A percentile compares a stretch with the other conserved stretches of the same genome.
Conservation (phyloP, 805 yeast genomes). For the Candida endomychidarum region DNA sequence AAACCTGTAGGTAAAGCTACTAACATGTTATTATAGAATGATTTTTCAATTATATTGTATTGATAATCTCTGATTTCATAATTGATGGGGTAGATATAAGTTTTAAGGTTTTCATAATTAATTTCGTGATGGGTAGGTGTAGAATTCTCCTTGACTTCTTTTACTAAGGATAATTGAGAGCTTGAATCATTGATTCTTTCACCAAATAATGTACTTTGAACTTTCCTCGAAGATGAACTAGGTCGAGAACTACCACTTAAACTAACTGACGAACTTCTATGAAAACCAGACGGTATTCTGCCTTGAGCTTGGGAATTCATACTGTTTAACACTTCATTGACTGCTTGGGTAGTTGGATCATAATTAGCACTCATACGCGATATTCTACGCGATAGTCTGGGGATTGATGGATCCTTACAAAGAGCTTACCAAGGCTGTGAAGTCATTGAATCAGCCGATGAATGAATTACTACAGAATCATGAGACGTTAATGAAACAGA, state of each 20-base stretch:
- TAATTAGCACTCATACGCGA: neutral
- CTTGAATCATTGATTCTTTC: neutral
- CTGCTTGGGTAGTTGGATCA: neutral
- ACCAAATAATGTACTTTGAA: constrained; percentile 7
- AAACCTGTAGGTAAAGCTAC: constrained; percentile 97
- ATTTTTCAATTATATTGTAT: constrained; percentile 68
- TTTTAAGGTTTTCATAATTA: constrained; percentile 22
- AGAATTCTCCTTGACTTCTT: constrained; percentile 7
- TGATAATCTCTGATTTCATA: constrained; percentile 86
- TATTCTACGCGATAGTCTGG: neutral
- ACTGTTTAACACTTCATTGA: neutral
- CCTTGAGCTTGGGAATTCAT: neutral
- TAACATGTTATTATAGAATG: constrained; percentile 70
- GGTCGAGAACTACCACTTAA: neutral
- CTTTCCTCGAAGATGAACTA: constrained; percentile 5
- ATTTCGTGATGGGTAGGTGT: constrained; percentile 27
- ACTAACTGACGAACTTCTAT: no score
- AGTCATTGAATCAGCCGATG: constrained; percentile 26
- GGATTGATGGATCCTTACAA: constrained; percentile 24
- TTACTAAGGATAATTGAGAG: neutral
- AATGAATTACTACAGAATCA: constrained; percentile 26
- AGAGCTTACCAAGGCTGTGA: constrained; percentile 22
- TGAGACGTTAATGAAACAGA: constrained; percentile 29
- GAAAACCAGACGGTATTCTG: no score
- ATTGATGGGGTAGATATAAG: constrained; percentile 83